Percentiles rank a stretch among this genome's conserved stretches.
Conservation (phyloP, 2,329 filamentous ascomycete genomes). For the Coleophoma eucalyptorum region DNA sequence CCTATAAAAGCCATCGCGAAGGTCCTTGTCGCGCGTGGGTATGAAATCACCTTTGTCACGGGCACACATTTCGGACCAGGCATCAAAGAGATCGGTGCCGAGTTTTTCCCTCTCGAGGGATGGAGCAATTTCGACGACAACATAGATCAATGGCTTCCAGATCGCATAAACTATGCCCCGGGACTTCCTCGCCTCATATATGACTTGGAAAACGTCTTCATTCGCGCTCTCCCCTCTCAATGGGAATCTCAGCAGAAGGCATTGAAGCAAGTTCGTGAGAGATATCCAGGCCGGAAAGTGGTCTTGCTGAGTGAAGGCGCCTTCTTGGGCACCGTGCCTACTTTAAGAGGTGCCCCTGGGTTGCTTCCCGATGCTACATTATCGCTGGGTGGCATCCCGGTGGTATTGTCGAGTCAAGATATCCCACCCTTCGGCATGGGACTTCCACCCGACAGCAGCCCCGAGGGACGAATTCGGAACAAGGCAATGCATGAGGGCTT, state of each 20-base stretch:
- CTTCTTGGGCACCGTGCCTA: slow-evolving; percentile 33
- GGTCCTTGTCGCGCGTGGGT: slow-evolving; percentile 30
- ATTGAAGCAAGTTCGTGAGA: slow-evolving; percentile 29
- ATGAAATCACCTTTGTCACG: slow-evolving; percentile 37
- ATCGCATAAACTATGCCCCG: slow-evolving; percentile 13
- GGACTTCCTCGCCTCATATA: slow-evolving; percentile 26
- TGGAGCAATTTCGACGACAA: slow-evolving; percentile 20
- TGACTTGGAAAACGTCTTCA: slow-evolving; percentile 30
- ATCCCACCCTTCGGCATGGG: slow-evolving; percentile 34
- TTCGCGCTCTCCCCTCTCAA: slow-evolving; percentile 27
- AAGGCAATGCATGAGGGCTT: slow-evolving; percentile 19
- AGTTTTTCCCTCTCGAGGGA: slow-evolving; percentile 27
- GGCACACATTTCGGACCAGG: slow-evolving; percentile 30
- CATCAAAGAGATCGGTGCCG: slow-evolving; percentile 33
- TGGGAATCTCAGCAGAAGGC: slow-evolving; percentile 29
- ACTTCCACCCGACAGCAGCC: slow-evolving; percentile 32
- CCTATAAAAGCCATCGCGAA: slow-evolving; percentile 14
- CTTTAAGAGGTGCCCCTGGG: slow-evolving; percentile 34
- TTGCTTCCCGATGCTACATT: slow-evolving; percentile 32
- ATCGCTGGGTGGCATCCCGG: slow-evolving; percentile 34
- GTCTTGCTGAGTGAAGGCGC: slow-evolving; percentile 39
- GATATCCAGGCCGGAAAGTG: slow-evolving; percentile 32
- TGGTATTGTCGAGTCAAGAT: slow-evolving; percentile 33
- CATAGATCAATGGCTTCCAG: slow-evolving; percentile 15
- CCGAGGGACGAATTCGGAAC: slow-evolving; percentile 32